phyloP scores from a whole-genome alignment of 2,329 filamentous ascomycete genomes.

The Alternaria sp. region DNA sequence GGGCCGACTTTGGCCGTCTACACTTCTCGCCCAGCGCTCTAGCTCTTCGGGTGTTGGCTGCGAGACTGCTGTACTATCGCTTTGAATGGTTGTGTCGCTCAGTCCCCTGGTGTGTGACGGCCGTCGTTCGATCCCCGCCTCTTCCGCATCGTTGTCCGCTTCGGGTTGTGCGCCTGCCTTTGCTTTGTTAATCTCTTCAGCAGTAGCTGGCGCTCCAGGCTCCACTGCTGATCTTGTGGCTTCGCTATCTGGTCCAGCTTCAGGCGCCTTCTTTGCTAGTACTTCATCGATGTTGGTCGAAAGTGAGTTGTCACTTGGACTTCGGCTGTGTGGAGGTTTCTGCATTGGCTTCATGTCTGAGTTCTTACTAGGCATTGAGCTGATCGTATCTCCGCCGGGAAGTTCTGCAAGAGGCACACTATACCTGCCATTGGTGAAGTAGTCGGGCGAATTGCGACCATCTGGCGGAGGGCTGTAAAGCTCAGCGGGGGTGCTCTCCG shows the following conservation, averaged over 20 bases:
- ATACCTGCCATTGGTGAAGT: slow-evolving; percentile 32
- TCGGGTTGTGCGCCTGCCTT: not conserved
- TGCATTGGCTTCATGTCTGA: slow-evolving; percentile 22
- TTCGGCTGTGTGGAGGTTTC: slow-evolving; percentile 27
- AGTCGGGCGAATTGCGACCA: slow-evolving; percentile 24
- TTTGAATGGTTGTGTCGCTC: slow-evolving; percentile 42
- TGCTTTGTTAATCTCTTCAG: not conserved
- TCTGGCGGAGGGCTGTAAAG: slow-evolving; percentile 41
- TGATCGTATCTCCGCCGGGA: slow-evolving; percentile 37
- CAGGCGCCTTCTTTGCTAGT: slow-evolving; percentile 17
- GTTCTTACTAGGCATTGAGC: slow-evolving; percentile 19
- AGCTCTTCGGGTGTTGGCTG: slow-evolving; percentile 44
- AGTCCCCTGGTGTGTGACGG: slow-evolving; percentile 41
- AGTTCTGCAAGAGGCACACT: slow-evolving; percentile 37
- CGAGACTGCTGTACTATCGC: slow-evolving; percentile 45
- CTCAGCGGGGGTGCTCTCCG: slow-evolving; percentile 41
- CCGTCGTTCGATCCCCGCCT: slow-evolving; percentile 22
- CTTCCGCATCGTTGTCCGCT: not conserved
- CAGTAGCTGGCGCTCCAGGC: not conserved
- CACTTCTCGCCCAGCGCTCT: slow-evolving; percentile 31
- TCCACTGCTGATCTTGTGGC: not conserved
- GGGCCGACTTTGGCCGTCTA: slow-evolving; percentile 14
- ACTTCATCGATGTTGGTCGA: slow-evolving; percentile 40
- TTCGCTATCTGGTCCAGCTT: not conserved
- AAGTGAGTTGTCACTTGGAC: slow-evolving; percentile 35